Percentiles rank a stretch among this genome's conserved stretches.
Conservation (phyloP, 495 filamentous ascomycete genomes). For the Penicillium maclennaniae region DNA sequence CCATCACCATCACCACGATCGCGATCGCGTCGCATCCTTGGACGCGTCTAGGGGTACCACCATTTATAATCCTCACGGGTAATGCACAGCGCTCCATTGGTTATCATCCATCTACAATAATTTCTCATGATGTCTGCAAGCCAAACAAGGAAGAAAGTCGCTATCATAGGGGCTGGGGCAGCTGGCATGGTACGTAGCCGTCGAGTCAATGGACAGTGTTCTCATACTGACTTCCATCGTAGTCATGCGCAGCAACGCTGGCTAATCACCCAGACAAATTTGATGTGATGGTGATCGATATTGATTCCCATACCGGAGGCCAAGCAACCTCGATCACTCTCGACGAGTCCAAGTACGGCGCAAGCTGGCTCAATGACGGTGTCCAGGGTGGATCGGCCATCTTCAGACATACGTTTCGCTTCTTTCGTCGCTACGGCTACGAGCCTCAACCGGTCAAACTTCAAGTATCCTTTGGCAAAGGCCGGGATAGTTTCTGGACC, state of each 20-base stretch:
- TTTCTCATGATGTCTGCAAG: conserved; percentile 5
- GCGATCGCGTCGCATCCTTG: conserved; percentile 11
- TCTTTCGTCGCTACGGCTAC: conserved; percentile 67
- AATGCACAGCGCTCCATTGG: no score
- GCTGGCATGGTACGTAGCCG: conserved; percentile 54
- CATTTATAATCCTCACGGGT: not conserved
- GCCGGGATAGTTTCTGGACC: conserved; percentile 67
- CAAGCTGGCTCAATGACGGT: conserved; percentile 78
- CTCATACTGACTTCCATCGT: not conserved
- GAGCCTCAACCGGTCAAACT: conserved; percentile 67
- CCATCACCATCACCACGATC: conserved; percentile 1
- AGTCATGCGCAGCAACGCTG: conserved; percentile 74
- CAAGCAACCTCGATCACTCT: conserved; percentile 77
- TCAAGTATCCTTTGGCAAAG: conserved; percentile 80
- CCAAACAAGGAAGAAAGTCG: conserved; percentile 34
- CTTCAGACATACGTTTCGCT: conserved; percentile 78
- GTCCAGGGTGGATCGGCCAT: conserved; percentile 77
- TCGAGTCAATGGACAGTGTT: not conserved
- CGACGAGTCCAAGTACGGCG: conserved; percentile 61
- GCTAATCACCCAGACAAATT: conserved; percentile 71
- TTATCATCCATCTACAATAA: not conserved
- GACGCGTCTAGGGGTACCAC: not conserved
- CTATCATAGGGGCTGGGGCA: conserved; percentile 61
- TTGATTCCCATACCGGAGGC: conserved; percentile 64
- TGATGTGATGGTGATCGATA: conserved; percentile 70